Evolutionary conservation across 2,329 filamentous ascomycete genomes (phyloP).

Genomic region (Didymella sp.): DNA sequence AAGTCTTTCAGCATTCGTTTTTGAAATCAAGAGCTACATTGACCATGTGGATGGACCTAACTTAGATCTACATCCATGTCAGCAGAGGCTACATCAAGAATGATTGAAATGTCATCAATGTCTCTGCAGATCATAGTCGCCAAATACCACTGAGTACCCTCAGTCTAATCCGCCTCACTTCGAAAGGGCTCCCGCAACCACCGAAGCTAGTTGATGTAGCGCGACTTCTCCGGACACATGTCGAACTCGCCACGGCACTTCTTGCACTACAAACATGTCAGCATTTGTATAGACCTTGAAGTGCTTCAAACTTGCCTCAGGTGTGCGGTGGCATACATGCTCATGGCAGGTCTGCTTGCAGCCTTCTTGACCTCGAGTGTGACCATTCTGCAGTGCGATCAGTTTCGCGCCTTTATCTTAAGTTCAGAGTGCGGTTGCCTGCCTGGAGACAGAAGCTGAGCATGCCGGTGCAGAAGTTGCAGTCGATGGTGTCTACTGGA

Average conservation of each 20-base stretch:
- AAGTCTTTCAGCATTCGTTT: background rate
- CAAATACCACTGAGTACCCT: background rate
- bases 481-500: constrained; percentile 6
- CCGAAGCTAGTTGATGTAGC: constrained; percentile 2
- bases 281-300: background rate
- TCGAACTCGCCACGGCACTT: constrained; percentile 16
- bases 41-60: background rate
- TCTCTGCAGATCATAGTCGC: too few species aligned
- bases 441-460: constrained; percentile 15
- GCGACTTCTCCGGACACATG: constrained; percentile 9
- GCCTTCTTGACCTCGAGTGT: constrained; percentile 16
- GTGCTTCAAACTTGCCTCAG: background rate
- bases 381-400: constrained; percentile 9
- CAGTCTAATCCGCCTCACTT: background rate
- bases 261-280: constrained; percentile 11
- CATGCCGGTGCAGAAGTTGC: constrained; percentile 14
- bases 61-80: background rate
- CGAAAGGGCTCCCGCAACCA: background rate
- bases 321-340: constrained; percentile 20
- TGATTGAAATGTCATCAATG: background rate
- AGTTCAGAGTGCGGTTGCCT: background rate
- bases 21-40: background rate
- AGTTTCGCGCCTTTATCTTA: background rate
- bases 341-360: constrained; percentile 19
- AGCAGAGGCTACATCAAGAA: background rate